Evolutionary conservation across 176 grass and related monocot genomes (phyloP), one percentile per base, ranked within the genome.

Genomic region (Leersia perrieri): DNA sequence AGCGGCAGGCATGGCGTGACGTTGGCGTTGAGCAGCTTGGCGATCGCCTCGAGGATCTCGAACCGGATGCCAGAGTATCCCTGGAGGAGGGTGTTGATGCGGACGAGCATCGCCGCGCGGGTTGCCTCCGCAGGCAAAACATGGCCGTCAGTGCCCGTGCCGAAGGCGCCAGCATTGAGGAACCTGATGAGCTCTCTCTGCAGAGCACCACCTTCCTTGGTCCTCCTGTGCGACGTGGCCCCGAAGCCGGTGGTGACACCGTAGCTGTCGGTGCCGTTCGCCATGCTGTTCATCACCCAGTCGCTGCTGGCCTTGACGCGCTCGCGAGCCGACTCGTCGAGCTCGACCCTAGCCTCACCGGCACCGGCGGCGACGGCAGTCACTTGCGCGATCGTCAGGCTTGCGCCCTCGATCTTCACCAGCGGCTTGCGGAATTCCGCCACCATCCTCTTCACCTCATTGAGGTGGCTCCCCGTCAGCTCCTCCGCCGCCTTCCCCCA

Each of bases 101-200:
- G 83, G 27, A 90, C 84, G 78, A 90, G 74, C 88, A 90, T 90
- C 18, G 88, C 88, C 9, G 88, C 88, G n/a, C 84, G 84, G 15
- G 74, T 71, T 3, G 88, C 75, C 9, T 60, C 72, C 7, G 84
- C 84, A 11, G 88, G 61, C 9, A 90, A 47, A 61, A 38, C 77
- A 30, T 90, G 82, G 12, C 49, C 81, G 18, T 82, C 64, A 2
- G 41, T 34, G 61, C 81, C 84, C 0, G 35, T 65, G 31, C 88
- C 88, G 28, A 90, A 90, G 1, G 85, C 81, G 2, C 88, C 88
- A 2, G 88, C 88, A 16, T 90, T 90, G 57, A 90, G 75, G 36
- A 88, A 93, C 63, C 89, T 68, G 73, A 92, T 89, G 80, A 89
- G 90, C 90, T 92, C 90, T 13, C 82, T 89, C 30, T 92, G 90